Percentiles rank a stretch among this genome's conserved stretches.
Evolutionary conservation across 805 yeast species (phyloP).

Genomic region (Yamadazyma paraphyllophila): DNA sequence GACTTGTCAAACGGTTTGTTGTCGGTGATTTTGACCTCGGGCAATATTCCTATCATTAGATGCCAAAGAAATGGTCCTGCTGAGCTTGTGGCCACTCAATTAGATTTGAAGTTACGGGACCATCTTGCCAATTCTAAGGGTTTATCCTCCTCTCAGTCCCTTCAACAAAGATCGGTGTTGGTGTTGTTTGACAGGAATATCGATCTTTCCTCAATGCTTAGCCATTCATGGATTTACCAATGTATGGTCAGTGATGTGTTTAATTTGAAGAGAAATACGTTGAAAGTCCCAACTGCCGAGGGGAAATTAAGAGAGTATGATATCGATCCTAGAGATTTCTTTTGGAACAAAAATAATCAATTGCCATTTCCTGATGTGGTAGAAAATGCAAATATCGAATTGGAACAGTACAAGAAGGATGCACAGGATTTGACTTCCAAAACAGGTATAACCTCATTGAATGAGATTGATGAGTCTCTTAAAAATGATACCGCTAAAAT

Average conservation of each 20-base stretch:
- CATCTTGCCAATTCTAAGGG: conserved; percentile 69
- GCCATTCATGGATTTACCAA: conserved; percentile 97
- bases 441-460: conserved; percentile 69
- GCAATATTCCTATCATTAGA: conserved; percentile 83
- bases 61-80: conserved; percentile 94
- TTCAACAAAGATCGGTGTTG: conserved; percentile 66
- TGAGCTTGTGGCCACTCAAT: conserved; percentile 83
- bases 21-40: conserved; percentile 68
- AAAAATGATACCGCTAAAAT: conserved; percentile 51
- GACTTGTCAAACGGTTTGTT: conserved; percentile 76
- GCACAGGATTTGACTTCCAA: conserved; percentile 81
- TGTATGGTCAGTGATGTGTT: conserved; percentile 94
- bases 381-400: conserved; percentile 86
- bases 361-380: conserved; percentile 99
- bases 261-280: conserved; percentile 76
- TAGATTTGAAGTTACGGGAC: conserved; percentile 82
- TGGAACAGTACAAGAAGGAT: conserved; percentile 77
- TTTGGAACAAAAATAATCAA: conserved; percentile 82
- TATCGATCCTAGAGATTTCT: conserved; percentile 88
- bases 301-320: conserved; percentile 58
- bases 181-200: conserved; percentile 83
- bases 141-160: conserved; percentile 6
- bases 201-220: conserved; percentile 89
- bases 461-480: conserved; percentile 65
- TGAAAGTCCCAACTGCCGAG: conserved; percentile 45